Evolutionary conservation across 2,329 filamentous ascomycete species (phyloP).

Genomic region (Biscogniauxia marginata): DNA sequence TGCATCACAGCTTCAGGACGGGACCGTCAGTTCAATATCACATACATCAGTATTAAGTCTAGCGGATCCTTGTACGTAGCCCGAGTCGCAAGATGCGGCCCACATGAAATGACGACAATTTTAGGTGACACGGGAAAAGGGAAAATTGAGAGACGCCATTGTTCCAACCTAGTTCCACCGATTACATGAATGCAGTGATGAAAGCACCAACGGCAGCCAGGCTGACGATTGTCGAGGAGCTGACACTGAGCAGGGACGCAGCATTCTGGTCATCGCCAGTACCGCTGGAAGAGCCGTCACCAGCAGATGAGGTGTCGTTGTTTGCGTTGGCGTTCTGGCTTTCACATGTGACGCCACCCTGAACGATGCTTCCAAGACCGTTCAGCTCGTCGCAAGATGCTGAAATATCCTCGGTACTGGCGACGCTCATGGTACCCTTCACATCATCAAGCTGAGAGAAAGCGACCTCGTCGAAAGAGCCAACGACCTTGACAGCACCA

Average conservation of each 20-base stretch:
- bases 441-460: constrained; percentile 68
- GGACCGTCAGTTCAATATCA: constrained; percentile 22
- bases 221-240: constrained; percentile 46
- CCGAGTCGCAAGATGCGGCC: constrained; percentile 23
- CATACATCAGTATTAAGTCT: constrained; percentile 45
- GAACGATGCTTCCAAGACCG: constrained; percentile 43
- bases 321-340: constrained; percentile 54
- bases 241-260: constrained; percentile 47
- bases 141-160: constrained; percentile 23
- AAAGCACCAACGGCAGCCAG: constrained; percentile 45
- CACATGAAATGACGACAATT: constrained; percentile 31
- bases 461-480: constrained; percentile 72
- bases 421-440: constrained; percentile 68
- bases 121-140: constrained; percentile 29
- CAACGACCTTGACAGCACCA: constrained; percentile 82
- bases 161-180: constrained; percentile 9
- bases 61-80: constrained; percentile 41
- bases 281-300: constrained; percentile 27
- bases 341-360: constrained; percentile 51
- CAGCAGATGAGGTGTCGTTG: constrained; percentile 39
- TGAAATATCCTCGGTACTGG: constrained; percentile 62
- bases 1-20: constrained; percentile 1
- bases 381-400: constrained; percentile 56
- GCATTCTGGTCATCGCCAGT: constrained; percentile 35
- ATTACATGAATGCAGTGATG: constrained; percentile 53